These are phyloP conservation scores for Ochromonas danica DNA, from an alignment of 108 stramenopile species.

Conservation along the genomic window DNA sequence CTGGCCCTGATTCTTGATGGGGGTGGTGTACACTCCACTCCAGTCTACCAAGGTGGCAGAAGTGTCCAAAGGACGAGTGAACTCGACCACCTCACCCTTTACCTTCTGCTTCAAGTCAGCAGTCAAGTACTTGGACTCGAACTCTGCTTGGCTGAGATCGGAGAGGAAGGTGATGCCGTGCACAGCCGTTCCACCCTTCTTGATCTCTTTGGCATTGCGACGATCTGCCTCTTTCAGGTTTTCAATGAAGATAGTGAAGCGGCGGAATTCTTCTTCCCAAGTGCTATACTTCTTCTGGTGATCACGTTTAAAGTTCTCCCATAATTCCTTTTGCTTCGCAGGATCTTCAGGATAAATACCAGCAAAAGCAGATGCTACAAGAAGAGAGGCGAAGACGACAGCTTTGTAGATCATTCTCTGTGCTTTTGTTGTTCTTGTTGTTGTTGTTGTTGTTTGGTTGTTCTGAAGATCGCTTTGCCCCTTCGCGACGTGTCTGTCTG, in stretches of 20 bases:
- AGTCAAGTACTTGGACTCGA: neutral
- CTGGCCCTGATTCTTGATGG: neutral
- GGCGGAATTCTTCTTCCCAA: neutral
- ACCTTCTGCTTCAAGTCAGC: neutral
- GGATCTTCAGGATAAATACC: too few relatives aligned
- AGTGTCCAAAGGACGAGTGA: neutral
- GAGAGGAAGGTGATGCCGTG: constrained; percentile 3
- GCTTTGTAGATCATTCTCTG: too few relatives aligned
- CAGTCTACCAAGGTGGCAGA: neutral
- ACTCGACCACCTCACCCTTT: neutral
- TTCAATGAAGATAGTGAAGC: neutral
- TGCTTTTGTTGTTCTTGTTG: too few relatives aligned
- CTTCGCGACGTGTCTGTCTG: too few relatives aligned
- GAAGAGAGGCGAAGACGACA: too few relatives aligned
- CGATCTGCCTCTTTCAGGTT: neutral
- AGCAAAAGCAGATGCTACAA: too few relatives aligned
- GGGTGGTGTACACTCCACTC: neutral
- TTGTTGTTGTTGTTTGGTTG: too few relatives aligned
- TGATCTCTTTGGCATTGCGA: neutral
- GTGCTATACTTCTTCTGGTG: neutral
- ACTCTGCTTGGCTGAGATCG: constrained; percentile 5
- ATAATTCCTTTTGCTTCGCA: neutral
- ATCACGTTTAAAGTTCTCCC: neutral
- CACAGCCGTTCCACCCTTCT: neutral
- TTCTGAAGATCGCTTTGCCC: too few relatives aligned